Conservation (phyloP, 2,329 filamentous ascomycete species). For the Cladosporium sp. region DNA sequence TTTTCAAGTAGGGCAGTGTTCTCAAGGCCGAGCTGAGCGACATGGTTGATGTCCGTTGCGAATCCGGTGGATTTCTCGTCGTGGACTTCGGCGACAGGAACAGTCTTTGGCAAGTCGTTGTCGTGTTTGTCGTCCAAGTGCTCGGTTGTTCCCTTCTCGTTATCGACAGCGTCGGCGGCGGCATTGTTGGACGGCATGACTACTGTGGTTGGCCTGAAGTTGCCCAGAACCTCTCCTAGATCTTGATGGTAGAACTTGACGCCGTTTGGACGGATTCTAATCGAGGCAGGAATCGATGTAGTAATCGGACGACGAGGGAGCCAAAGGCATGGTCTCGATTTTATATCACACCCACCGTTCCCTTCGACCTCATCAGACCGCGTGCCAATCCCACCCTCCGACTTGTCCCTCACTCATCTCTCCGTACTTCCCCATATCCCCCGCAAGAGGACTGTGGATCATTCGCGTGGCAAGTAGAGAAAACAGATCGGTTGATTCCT, state of each 20-base stretch:
- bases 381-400: not conserved
- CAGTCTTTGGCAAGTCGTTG: not conserved
- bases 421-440: constrained; percentile 5
- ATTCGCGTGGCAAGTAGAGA: not conserved
- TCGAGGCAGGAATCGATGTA: not conserved
- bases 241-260: too few relatives aligned
- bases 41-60: constrained; percentile 7
- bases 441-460: constrained; percentile 1
- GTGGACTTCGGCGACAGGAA: not conserved
- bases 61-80: constrained; percentile 2
- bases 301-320: not conserved
- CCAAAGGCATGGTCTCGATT: not conserved
- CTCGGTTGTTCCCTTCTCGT: not conserved
- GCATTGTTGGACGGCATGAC: not conserved
- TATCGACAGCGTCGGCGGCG: not conserved
- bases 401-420: constrained; percentile 6
- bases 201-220: not conserved
- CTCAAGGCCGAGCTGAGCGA: constrained; percentile 4
- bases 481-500: not conserved
- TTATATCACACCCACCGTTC: not conserved
- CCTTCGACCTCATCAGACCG: not conserved
- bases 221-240: not conserved
- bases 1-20: constrained; percentile 6
- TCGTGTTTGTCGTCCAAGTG: not conserved
- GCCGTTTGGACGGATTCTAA: too few relatives aligned